Evolutionary conservation across 108 stramenopile genomes (phyloP).

Genomic region (Cyclotella kingstonii): DNA sequence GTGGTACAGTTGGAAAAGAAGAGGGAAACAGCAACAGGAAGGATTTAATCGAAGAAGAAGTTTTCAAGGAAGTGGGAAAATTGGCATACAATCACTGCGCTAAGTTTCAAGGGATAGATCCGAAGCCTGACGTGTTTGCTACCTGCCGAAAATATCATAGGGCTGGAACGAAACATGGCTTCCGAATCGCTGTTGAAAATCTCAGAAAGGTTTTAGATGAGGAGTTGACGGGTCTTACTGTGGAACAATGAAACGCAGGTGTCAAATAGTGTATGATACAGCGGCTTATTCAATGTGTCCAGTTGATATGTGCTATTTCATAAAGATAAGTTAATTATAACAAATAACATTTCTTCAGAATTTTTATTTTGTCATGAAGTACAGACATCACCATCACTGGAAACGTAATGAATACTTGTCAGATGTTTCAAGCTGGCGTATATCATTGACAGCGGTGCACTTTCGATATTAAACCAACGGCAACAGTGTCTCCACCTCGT

Average conservation of each 20-base stretch:
- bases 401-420: too few relatives aligned
- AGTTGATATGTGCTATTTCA: too few relatives aligned
- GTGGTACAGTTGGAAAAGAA: conserved; percentile 7
- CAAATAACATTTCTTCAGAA: too few relatives aligned
- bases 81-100: conserved; percentile 37
- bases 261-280: too few relatives aligned
- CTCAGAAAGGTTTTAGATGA: conserved; percentile 33
- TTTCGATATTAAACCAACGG: conserved; percentile 47
- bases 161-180: conserved; percentile 36
- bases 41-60: conserved; percentile 24
- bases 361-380: too few relatives aligned
- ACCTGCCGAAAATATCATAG: conserved; percentile 42
- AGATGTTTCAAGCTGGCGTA: too few relatives aligned
- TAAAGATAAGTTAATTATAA: too few relatives aligned
- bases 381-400: too few relatives aligned
- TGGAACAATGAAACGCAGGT: not conserved
- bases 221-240: conserved; percentile 17
- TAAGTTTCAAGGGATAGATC: conserved; percentile 35
- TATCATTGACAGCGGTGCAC: too few relatives aligned
- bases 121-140: conserved; percentile 42
- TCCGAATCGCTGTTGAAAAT: conserved; percentile 21
- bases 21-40: not conserved
- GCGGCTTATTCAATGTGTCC: too few relatives aligned
- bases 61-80: conserved; percentile 29
- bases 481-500: conserved; percentile 45